Percentiles rank a stretch among this genome's conserved stretches.
phyloP scores from a whole-genome alignment of 2,329 filamentous ascomycete species.

The Phoma sp. region DNA sequence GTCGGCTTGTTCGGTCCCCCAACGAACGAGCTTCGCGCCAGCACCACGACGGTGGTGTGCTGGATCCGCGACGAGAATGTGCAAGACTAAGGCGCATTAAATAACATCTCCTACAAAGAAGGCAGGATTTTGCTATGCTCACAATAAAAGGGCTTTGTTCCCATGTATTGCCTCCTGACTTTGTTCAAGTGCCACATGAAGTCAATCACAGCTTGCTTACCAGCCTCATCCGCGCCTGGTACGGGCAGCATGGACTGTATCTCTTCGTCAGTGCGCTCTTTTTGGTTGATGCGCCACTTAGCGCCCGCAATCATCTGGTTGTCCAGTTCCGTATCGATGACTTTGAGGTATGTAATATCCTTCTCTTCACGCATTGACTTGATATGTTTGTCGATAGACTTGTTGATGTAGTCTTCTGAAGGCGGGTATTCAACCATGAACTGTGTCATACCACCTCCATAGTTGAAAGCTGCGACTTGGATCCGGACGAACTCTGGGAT shows the following conservation, averaged over 20 bases:
- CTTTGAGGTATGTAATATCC: conserved; percentile 39
- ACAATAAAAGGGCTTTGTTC: conserved; percentile 45
- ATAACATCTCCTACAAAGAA: too few species aligned
- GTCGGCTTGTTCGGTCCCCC: conserved; percentile 51
- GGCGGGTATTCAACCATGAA: conserved; percentile 27
- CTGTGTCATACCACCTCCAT: conserved; percentile 33
- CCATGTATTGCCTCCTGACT: conserved; percentile 40
- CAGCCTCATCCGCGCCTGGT: conserved; percentile 32
- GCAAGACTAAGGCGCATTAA: conserved; percentile 28
- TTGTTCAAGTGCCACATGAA: conserved; percentile 37
- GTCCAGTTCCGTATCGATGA: conserved; percentile 40
- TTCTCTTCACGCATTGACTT: conserved; percentile 35
- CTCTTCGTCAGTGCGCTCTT: conserved; percentile 40
- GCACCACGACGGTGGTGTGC: conserved; percentile 51
- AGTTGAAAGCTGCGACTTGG: conserved; percentile 36
- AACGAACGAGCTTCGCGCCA: conserved; percentile 47
- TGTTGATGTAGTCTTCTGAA: conserved; percentile 26
- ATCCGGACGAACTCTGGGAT: conserved; percentile 37
- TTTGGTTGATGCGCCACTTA: conserved; percentile 47
- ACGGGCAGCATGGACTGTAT: conserved; percentile 38
- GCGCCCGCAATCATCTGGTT: conserved; percentile 42
- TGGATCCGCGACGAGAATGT: conserved; percentile 45
- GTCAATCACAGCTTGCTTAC: conserved; percentile 30
- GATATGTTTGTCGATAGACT: conserved; percentile 30
- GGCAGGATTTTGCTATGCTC: conserved; percentile 10